Percentiles rank a stretch among this genome's conserved stretches.
phyloP scores from a whole-genome alignment of 1,139 yeast genomes.

The Debaryomyces coudertii region DNA sequence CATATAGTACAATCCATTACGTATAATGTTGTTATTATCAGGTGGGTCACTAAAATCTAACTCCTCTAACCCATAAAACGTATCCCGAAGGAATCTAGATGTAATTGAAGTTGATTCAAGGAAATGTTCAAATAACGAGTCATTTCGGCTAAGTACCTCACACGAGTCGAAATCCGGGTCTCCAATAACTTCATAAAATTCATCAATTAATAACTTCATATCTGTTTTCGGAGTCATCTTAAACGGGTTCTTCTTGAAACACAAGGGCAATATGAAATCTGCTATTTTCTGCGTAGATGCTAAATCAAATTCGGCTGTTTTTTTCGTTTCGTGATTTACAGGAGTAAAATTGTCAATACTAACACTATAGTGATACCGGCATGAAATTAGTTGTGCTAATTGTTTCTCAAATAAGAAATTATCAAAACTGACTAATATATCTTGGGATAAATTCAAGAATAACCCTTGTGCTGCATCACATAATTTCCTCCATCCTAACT shows the following conservation, averaged over 20 bases:
- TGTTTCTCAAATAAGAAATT: conserved; percentile 52
- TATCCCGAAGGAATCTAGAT: conserved; percentile 51
- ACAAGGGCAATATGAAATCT: conserved; percentile 62
- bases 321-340: conserved; percentile 63
- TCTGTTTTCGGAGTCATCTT: conserved; percentile 64
- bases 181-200: conserved; percentile 72
- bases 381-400: conserved; percentile 72
- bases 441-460: conserved; percentile 63
- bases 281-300: conserved; percentile 60
- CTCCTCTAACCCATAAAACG: conserved; percentile 58
- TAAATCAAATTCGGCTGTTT: conserved; percentile 36
- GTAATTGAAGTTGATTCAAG: conserved; percentile 53
- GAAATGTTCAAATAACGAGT: conserved; percentile 49
- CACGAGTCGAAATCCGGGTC: conserved; percentile 54
- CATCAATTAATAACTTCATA: conserved; percentile 71
- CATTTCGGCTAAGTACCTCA: conserved; percentile 44
- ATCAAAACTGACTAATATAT: conserved; percentile 49
- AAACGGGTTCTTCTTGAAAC: conserved; percentile 64
- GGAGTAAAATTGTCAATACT: conserved; percentile 64
- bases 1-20: conserved; percentile 68
- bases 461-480: conserved; percentile 70
- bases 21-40: conserved; percentile 22
- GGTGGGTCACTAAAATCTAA: conserved; percentile 35
- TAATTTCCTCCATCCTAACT: conserved; percentile 67
- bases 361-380: conserved; percentile 72